Percentiles rank a stretch among this genome's conserved stretches.
phyloP scores from a whole-genome alignment of 306 rosid genomes.

The Luffa aegyptiaca region DNA sequence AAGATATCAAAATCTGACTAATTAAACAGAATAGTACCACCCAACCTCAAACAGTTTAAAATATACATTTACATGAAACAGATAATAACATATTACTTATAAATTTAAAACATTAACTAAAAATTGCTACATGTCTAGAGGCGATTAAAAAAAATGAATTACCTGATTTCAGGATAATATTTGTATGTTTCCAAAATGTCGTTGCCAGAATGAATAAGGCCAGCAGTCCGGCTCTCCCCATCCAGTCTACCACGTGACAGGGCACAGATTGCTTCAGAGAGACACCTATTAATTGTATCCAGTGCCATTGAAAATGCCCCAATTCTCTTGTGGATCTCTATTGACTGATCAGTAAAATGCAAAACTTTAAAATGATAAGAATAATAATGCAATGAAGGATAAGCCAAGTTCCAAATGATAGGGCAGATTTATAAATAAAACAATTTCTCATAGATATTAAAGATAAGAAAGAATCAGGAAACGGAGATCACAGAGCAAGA shows the following conservation, averaged over 20 bases:
- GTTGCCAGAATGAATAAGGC: slow-evolving; percentile 86
- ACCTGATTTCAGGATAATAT: slow-evolving; percentile 77
- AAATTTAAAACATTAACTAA: background rate
- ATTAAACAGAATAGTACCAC: background rate
- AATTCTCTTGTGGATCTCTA: slow-evolving; percentile 89
- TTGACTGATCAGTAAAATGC: slow-evolving; percentile 39
- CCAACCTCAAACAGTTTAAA: background rate
- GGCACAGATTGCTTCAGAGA: slow-evolving; percentile 87
- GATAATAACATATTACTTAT: background rate
- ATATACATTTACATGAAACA: background rate
- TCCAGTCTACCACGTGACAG: slow-evolving; percentile 88
- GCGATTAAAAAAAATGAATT: slow-evolving; percentile 1
- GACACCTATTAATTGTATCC: slow-evolving; percentile 89
- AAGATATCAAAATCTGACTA: background rate
- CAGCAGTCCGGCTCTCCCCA: slow-evolving; percentile 87
- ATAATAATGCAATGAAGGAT: background rate
- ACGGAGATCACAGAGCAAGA: background rate
- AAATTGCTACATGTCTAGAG: background rate
- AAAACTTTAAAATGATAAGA: background rate
- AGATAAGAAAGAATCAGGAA: background rate
- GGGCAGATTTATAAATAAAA: slow-evolving; percentile 1
- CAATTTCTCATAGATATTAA: background rate
- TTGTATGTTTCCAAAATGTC: slow-evolving; percentile 72
- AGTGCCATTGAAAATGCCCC: slow-evolving; percentile 91
- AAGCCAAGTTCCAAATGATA: background rate